Conservation (phyloP, 176 grass and related monocot genomes). For the Sorghum bicolor region DNA sequence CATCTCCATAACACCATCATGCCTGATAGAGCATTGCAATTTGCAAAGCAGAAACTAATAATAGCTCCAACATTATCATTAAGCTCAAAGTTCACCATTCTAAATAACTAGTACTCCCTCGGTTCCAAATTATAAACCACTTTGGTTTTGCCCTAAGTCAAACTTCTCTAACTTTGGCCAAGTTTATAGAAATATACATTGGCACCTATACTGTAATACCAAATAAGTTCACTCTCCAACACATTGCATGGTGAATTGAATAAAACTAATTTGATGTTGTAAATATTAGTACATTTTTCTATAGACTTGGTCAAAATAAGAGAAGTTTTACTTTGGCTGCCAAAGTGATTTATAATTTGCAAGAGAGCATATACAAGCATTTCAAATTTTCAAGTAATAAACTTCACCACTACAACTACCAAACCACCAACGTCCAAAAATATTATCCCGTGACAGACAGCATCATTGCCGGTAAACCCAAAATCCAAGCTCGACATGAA, state of each 20-base stretch:
- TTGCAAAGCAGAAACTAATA: background rate
- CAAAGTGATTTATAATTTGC: background rate
- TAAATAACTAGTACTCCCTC: background rate
- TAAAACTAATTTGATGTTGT: background rate
- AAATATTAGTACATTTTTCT: background rate
- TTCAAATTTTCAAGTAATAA: background rate
- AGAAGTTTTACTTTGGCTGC: background rate
- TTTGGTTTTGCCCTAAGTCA: background rate
- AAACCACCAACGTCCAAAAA: background rate
- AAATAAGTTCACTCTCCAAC: background rate
- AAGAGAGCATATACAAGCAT: background rate
- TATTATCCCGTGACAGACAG: background rate
- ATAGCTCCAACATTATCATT: background rate
- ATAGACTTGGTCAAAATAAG: background rate
- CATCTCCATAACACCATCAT: background rate
- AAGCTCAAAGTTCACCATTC: background rate
- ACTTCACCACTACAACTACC: background rate
- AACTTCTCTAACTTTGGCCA: background rate
- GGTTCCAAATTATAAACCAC: background rate
- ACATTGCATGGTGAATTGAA: background rate
- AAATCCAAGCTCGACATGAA: background rate
- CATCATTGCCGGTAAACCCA: background rate
- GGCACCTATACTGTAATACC: background rate
- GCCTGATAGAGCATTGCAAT: background rate
- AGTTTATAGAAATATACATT: background rate